A percentile compares a stretch with the other conserved stretches of the same genome.
phyloP scores from a whole-genome alignment of 176 grass and related monocot species.

The Bothriochloa decipiens region DNA sequence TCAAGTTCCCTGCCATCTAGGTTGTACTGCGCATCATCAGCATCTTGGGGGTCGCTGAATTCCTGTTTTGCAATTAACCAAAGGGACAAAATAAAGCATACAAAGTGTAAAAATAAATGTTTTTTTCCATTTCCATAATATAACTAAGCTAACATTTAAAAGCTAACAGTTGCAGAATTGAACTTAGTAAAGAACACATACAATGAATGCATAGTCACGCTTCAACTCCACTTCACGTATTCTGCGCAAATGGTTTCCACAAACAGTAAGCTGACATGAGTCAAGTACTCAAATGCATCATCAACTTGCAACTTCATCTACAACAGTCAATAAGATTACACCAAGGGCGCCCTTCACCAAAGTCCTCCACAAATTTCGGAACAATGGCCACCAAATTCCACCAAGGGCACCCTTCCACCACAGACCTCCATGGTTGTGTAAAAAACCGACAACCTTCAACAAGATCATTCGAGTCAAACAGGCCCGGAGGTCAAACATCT shows the following conservation, averaged over 20 bases:
- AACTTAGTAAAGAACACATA: conserved; percentile 50
- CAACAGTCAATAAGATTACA: conserved; percentile 79
- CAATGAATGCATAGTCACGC: conserved; percentile 98
- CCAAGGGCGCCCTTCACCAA: conserved; percentile 92
- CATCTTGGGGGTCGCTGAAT: conserved; percentile 89
- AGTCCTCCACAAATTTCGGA: conserved; percentile 87
- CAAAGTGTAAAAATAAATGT: not conserved
- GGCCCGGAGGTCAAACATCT: conserved; percentile 53
- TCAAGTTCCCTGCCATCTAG: conserved; percentile 93
- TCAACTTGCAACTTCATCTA: conserved; percentile 62
- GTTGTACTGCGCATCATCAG: conserved; percentile 90
- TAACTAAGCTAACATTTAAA: not conserved
- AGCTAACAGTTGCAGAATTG: not conserved
- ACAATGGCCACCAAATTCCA: conserved; percentile 84
- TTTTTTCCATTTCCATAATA: not conserved
- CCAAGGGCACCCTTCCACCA: conserved; percentile 94
- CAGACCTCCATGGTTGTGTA: conserved; percentile 76
- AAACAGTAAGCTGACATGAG: conserved; percentile 81
- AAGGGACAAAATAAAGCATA: not conserved
- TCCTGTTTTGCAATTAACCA: conserved; percentile 58
- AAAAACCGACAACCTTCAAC: conserved; percentile 99
- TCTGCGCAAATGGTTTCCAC: conserved; percentile 94
- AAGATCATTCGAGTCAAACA: conserved; percentile 97
- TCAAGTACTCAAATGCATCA: conserved; percentile 67
- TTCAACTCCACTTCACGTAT: conserved; percentile 99